Evolutionary conservation across 768 basidiomycete genomes (phyloP).

Genomic region (Phanerochaete carnosa): DNA sequence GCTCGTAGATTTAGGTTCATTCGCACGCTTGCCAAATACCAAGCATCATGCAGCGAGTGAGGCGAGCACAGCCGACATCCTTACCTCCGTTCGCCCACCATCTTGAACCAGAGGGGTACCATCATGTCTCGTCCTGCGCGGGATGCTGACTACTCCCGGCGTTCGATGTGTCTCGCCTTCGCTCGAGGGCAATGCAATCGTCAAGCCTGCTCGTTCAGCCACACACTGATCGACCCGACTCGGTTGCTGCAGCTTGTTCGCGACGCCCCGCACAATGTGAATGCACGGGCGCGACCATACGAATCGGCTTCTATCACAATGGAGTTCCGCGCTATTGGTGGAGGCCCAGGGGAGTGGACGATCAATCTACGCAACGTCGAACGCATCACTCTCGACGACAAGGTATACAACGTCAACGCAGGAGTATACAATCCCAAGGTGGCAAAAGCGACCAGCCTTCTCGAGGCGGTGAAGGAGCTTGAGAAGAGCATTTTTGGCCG

Average conservation of each 20-base stretch:
- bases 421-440: background rate
- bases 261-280: background rate
- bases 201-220: background rate
- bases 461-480: background rate
- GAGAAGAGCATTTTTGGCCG: background rate
- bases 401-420: background rate
- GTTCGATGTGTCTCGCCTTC: background rate
- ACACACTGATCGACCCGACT: background rate
- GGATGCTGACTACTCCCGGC: background rate
- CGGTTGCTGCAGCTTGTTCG: background rate
- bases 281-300: background rate
- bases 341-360: background rate
- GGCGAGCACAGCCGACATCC: too few relatives aligned
- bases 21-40: background rate
- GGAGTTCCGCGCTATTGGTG: background rate
- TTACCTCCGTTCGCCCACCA: background rate
- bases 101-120: background rate
- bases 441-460: background rate
- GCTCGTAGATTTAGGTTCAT: background rate
- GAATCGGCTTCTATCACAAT: background rate
- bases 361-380: background rate
- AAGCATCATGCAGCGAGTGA: too few relatives aligned
- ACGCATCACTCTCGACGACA: background rate
- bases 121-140: background rate
- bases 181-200: background rate